These are phyloP conservation scores for Xylariaceae sp. DNA, from an alignment of 2,329 filamentous ascomycete species.

Conservation along the genomic window DNA sequence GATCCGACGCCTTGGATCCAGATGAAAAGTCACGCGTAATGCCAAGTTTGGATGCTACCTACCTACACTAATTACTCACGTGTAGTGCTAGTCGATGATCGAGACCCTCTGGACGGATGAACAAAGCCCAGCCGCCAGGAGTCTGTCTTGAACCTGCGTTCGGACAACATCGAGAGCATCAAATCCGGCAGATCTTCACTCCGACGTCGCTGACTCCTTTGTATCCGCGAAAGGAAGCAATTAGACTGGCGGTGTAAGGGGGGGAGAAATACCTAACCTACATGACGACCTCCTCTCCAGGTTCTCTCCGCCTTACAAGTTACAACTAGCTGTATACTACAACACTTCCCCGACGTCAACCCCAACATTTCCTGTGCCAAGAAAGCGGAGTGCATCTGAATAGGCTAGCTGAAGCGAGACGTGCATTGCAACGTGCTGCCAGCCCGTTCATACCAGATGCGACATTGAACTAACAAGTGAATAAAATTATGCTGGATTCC, in stretches of 20 bases:
- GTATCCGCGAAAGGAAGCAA: not conserved
- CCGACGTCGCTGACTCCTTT: not conserved
- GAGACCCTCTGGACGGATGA: not conserved
- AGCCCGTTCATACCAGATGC: slow-evolving; percentile 13
- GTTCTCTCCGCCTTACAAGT: no score
- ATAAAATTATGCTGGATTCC: slow-evolving; percentile 24
- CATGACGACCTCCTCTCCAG: no score
- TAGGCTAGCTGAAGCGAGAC: slow-evolving; percentile 2
- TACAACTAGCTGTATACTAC: not conserved
- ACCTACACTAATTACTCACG: not conserved
- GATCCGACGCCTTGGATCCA: slow-evolving; percentile 15
- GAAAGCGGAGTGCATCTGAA: slow-evolving; percentile 25
- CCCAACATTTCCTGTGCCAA: slow-evolving; percentile 29
- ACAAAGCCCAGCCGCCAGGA: no score
- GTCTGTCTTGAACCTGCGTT: not conserved
- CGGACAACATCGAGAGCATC: slow-evolving; percentile 2
- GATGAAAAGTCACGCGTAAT: not conserved
- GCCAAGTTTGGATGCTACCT: slow-evolving; percentile 3
- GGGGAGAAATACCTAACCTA: not conserved
- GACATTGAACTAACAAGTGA: slow-evolving; percentile 14
- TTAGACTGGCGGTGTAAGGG: not conserved
- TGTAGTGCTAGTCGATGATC: slow-evolving; percentile 1
- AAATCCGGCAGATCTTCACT: not conserved
- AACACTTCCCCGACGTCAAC: slow-evolving; percentile 18
- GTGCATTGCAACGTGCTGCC: slow-evolving; percentile 4